Evolutionary conservation across 2,329 filamentous ascomycete species (phyloP).

Genomic region (Basipetospora chlamydospora): DNA sequence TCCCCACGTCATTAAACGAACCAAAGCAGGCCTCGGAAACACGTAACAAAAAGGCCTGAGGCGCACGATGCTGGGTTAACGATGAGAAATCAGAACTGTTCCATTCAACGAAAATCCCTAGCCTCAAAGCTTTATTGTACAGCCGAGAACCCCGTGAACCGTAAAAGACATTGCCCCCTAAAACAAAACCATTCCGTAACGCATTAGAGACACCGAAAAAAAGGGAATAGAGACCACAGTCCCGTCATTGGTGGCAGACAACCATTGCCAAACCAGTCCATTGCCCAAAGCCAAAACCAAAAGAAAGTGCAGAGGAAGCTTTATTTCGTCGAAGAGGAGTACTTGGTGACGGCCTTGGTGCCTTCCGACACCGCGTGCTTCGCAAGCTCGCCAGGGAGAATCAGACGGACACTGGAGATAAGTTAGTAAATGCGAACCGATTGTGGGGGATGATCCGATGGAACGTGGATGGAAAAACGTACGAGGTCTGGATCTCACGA

Average conservation of each 20-base stretch:
- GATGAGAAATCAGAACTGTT: too few species aligned
- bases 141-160: slow-evolving; percentile 57
- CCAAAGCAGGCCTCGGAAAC: slow-evolving; percentile 68
- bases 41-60: too few species aligned
- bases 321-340: slow-evolving; percentile 99
- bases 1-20: slow-evolving; percentile 72
- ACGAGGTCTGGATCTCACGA: slow-evolving; percentile 97
- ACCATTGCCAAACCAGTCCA: slow-evolving; percentile 36
- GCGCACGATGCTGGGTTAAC: too few species aligned
- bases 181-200: slow-evolving; percentile 58
- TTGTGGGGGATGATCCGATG: slow-evolving; percentile 14
- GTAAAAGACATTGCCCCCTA: slow-evolving; percentile 47
- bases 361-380: slow-evolving; percentile 99
- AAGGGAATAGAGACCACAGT: slow-evolving; percentile 14
- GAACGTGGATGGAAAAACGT: slow-evolving; percentile 18
- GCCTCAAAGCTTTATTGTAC: slow-evolving; percentile 56
- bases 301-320: slow-evolving; percentile 31
- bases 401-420: slow-evolving; percentile 68
- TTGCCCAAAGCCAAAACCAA: slow-evolving; percentile 43
- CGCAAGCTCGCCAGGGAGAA: slow-evolving; percentile 94
- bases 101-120: slow-evolving; percentile 42
- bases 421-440: slow-evolving; percentile 42
- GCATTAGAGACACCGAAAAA: slow-evolving; percentile 52
- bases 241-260: too few species aligned
- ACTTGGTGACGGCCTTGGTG: slow-evolving; percentile 99